Conservation (phyloP, 306 rosid species). For the Cicer bijugum region DNA sequence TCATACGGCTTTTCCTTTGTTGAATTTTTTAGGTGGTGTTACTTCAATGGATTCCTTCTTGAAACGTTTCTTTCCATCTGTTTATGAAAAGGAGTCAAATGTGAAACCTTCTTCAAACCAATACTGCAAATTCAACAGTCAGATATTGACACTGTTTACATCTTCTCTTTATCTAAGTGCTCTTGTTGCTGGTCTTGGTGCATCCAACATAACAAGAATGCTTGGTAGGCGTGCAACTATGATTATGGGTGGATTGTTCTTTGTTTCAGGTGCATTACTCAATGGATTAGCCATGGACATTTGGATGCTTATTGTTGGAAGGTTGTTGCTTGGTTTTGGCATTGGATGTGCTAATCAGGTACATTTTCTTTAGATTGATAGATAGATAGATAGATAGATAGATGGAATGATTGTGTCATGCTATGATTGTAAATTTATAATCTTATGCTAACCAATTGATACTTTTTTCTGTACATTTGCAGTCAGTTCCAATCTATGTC, state of each 20-base stretch:
- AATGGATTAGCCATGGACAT: conserved; percentile 58
- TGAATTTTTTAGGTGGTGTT: conserved; percentile 66
- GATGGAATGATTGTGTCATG: background rate
- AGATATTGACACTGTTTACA: conserved; percentile 66
- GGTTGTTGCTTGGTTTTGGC: conserved; percentile 79
- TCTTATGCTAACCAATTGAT: background rate
- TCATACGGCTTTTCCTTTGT: background rate
- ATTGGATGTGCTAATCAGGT: conserved; percentile 89
- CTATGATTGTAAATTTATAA: background rate
- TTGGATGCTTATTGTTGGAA: conserved; percentile 73
- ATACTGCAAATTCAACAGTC: conserved; percentile 76
- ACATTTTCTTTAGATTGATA: background rate
- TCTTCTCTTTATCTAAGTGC: conserved; percentile 83
- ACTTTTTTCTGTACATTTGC: background rate
- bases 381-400: too few species aligned
- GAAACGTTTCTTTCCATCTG: conserved; percentile 62
- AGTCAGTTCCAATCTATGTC: conserved; percentile 82
- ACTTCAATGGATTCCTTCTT: conserved; percentile 78
- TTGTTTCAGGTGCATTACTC: conserved; percentile 63
- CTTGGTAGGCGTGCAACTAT: conserved; percentile 65
- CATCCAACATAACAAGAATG: conserved; percentile 56
- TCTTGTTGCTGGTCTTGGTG: conserved; percentile 56
- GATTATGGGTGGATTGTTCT: conserved; percentile 63
- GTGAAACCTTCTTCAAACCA: conserved; percentile 51
- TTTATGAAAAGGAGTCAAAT: conserved; percentile 51